Conservation (phyloP, 805 yeast genomes). For the Schizosaccharomyces cryophilus region DNA sequence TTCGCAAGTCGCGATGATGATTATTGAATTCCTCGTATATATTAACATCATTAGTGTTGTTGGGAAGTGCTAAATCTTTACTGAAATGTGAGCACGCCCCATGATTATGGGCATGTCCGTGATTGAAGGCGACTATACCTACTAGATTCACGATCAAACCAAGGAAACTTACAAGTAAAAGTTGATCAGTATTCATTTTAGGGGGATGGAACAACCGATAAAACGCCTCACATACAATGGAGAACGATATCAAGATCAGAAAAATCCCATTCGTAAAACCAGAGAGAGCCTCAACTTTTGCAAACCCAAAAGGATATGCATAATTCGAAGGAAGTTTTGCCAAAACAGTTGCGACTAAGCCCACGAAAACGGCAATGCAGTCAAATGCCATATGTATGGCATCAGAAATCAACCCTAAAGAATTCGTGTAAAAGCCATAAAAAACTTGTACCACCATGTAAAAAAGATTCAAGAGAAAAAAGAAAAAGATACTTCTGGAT, state of each 20-base stretch:
- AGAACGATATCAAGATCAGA: constrained; percentile 66
- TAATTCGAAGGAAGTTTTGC: constrained; percentile 35
- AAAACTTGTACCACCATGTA: constrained; percentile 87
- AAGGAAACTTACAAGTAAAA: constrained; percentile 56
- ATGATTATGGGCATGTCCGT: constrained; percentile 33
- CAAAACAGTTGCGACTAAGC: constrained; percentile 59
- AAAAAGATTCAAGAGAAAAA: constrained; percentile 58
- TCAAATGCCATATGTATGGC: constrained; percentile 92
- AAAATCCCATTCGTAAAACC: constrained; percentile 89
- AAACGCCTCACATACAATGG: constrained; percentile 65
- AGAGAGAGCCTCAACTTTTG: constrained; percentile 69
- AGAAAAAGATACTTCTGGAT: constrained; percentile 72
- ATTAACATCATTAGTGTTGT: constrained; percentile 4
- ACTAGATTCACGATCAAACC: constrained; percentile 76
- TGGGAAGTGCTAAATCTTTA: constrained; percentile 1
- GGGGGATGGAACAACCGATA: constrained; percentile 65
- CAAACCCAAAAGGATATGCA: constrained; percentile 67
- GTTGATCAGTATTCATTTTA: constrained; percentile 51
- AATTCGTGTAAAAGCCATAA: constrained; percentile 78
- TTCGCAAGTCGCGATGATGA: neutral
- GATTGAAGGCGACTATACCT: constrained; percentile 86
- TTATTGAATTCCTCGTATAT: neutral
- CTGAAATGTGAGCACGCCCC: neutral
- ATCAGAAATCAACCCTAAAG: constrained; percentile 75
- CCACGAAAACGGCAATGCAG: constrained; percentile 72